These are phyloP conservation scores for Meripilus lineatus DNA, from an alignment of 1,284 basidiomycete species.

Conservation along the genomic window DNA sequence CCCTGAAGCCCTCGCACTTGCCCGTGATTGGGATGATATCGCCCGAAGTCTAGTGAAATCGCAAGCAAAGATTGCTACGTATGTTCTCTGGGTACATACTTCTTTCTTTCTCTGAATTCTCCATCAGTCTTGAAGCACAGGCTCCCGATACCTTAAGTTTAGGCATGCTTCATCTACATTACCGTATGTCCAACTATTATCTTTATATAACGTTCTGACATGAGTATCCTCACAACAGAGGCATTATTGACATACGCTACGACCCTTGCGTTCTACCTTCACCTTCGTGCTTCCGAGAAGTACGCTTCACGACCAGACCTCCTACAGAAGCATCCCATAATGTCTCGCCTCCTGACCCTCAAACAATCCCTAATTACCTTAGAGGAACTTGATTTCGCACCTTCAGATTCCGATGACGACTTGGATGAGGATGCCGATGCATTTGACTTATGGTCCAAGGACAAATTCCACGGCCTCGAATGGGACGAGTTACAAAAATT, in stretches of 20 bases:
- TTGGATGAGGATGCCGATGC: slow-evolving; percentile 22
- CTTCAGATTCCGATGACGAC: slow-evolving; percentile 36
- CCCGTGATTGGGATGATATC: slow-evolving; percentile 73
- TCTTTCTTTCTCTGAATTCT: slow-evolving; percentile 1
- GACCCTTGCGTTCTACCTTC: slow-evolving; percentile 89
- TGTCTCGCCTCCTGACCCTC: slow-evolving; percentile 78
- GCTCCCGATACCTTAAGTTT: slow-evolving; percentile 46
- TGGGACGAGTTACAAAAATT: slow-evolving; percentile 51
- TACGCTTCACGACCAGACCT: slow-evolving; percentile 58
- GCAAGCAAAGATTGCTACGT: slow-evolving; percentile 54
- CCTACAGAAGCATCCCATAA: slow-evolving; percentile 73
- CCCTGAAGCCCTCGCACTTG: slow-evolving; percentile 75
- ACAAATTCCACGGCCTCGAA: slow-evolving; percentile 31
- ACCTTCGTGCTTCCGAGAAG: slow-evolving; percentile 71
- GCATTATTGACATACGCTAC: slow-evolving; percentile 87
- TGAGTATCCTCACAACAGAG: slow-evolving; percentile 44
- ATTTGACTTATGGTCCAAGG: slow-evolving; percentile 17
- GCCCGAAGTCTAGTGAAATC: slow-evolving; percentile 49
- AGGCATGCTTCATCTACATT: slow-evolving; percentile 71
- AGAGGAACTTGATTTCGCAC: slow-evolving; percentile 74
- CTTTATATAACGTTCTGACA: slow-evolving; percentile 1
- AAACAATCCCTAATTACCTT: slow-evolving; percentile 82
- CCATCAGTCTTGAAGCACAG: slow-evolving; percentile 41
- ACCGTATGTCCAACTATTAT: slow-evolving; percentile 48
- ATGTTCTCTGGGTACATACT: slow-evolving; percentile 20